A percentile compares a stretch with the other conserved stretches of the same genome.
These are phyloP conservation scores for Lentinula edodes DNA, from an alignment of 768 basidiomycete genomes.

Conservation along the genomic window DNA sequence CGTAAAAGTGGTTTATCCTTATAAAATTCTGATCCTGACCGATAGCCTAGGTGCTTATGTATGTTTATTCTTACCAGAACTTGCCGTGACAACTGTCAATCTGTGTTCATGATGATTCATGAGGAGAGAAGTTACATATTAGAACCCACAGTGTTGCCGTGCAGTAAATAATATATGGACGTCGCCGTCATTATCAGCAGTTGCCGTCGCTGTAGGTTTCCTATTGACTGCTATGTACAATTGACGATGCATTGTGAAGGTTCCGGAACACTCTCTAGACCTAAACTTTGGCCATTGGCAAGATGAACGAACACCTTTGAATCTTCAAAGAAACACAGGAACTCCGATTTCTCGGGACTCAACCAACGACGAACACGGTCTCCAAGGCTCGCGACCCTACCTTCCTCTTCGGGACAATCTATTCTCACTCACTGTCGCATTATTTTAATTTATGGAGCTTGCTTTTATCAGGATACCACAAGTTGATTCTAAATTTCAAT, in stretches of 20 bases:
- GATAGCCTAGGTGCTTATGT: conserved; percentile 1
- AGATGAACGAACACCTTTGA: too few species aligned
- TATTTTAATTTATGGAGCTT: not conserved
- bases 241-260: too few species aligned
- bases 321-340: not conserved
- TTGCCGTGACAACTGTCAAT: not conserved
- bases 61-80: not conserved
- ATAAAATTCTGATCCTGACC: not conserved
- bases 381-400: not conserved
- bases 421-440: not conserved
- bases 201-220: not conserved
- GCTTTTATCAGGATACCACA: not conserved
- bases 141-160: not conserved
- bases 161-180: not conserved
- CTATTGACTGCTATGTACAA: too few species aligned
- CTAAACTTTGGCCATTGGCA: too few species aligned
- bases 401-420: not conserved
- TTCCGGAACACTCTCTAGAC: too few species aligned
- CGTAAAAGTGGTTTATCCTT: not conserved
- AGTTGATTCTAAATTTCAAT: too few species aligned
- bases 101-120: not conserved
- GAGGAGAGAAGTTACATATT: not conserved
- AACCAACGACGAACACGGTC: not conserved
- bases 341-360: not conserved
- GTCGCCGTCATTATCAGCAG: not conserved